phyloP scores from a whole-genome alignment of 1,284 basidiomycete genomes.

The Pyrrhoderma lamaoense region DNA sequence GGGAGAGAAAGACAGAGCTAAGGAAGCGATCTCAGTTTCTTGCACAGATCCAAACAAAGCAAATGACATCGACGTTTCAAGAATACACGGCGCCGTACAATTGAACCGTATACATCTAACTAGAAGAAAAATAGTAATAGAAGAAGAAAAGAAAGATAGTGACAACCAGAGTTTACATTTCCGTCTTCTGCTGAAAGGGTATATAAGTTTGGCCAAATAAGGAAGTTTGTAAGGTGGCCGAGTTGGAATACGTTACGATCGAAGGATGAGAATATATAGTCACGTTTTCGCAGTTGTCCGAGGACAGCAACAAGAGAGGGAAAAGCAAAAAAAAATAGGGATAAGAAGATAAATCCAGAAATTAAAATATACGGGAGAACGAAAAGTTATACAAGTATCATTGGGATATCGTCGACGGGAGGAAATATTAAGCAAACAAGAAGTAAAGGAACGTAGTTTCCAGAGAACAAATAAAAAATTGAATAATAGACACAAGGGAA shows the following conservation, averaged over 20 bases:
- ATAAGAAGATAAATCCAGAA: constrained; percentile 1
- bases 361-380: background rate
- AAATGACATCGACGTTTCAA: constrained; percentile 10
- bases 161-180: constrained; percentile 6
- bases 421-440: constrained; percentile 6
- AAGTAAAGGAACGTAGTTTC: constrained; percentile 1
- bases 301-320: background rate
- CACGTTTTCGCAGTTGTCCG: background rate
- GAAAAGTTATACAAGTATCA: constrained; percentile 11
- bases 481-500: constrained; percentile 3
- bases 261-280: constrained; percentile 3
- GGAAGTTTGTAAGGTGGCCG: constrained; percentile 3
- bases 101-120: constrained; percentile 16
- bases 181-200: constrained; percentile 3
- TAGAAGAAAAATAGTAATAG: constrained; percentile 1
- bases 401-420: constrained; percentile 12
- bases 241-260: background rate
- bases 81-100: constrained; percentile 17
- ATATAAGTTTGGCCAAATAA: background rate
- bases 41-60: background rate
- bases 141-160: background rate
- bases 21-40: background rate
- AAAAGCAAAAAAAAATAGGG: constrained; percentile 1
- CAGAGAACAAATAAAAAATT: constrained; percentile 14
- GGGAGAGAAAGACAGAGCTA: background rate